Base-by-base conservation (phyloP, 495 filamentous ascomycete genomes). In the Articulospora tetracladia region DNA sequence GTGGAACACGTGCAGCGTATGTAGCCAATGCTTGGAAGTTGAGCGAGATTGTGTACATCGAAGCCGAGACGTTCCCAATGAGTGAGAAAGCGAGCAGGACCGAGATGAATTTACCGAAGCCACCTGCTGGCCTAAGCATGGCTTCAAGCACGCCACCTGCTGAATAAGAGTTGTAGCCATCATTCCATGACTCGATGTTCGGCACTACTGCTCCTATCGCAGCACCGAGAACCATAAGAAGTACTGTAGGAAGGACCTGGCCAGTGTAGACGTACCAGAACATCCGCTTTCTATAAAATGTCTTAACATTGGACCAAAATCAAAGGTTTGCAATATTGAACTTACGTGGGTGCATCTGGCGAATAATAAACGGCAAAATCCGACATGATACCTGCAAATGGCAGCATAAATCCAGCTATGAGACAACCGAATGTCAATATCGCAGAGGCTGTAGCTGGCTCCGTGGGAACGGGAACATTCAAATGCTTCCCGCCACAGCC, bases 41-140 rank as follows among this genome's bases (percentile, higher is more conserved):
- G 41, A 85, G 72, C 10, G 81, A 80, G 58, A 83, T 74, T 17
- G 76, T 79, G 65, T 79, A 79, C 26, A 72, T 68, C 12, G 76
- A 76, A 12, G 71, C 75, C 3, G 77, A 71, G 32, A 80, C 73
- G 66, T 83, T 83, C 0, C 79, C 81, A 22, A 83, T 70, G 24
- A 81, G 62, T 8, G 77, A 81, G 28, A 85, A 69, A 7, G 76
- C 74, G 22, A 85, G 72, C 11, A 84, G 58, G 2, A 83, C 79
- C 15, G 79, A 73, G 1, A 83, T 70, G 63, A 85, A 84, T 62
- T 79, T 79, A 8, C 81, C 82, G 63, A 85, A 85, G 0, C 77
- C 79, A 13, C 78, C 79, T 2, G 74, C 74, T 10, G 77, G 76
- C 3, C 71, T 66, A 4, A 84, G 67, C 72, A 85, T 82, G 3